Base-by-base conservation (phyloP, 2,329 filamentous ascomycete genomes). In the Zymoseptoria pseudotritici region DNA sequence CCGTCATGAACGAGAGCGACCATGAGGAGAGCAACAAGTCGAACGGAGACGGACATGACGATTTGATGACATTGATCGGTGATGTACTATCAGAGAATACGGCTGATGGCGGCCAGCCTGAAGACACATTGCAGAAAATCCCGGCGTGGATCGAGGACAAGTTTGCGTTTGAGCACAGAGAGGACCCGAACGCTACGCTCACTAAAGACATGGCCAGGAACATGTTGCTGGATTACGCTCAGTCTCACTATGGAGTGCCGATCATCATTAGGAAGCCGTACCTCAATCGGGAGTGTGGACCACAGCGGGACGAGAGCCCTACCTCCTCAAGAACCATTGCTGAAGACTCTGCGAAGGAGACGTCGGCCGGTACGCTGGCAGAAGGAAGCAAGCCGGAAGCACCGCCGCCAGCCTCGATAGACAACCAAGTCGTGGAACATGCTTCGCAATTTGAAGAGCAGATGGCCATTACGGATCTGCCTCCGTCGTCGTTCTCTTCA, bases 221-320 rank as follows among this genome's bases (percentile, higher is more conserved):
- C 9, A 49, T 58, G 8, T 19, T 64, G 11, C 58, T 64, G 19
- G 54, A 55, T 17, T 54, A 58, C 13, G 50, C 50, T 9, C 21
- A 29, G 20, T 29, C 51, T 20, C 53, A 26, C 49, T 29, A 24
- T 8, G 22, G 10, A 20, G 50, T 26, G 5, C 51, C 42, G 50
- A 31, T 62, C 10, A 24, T 49, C 36, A 56, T 64, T 22, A n/a
- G 53, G 19, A 64, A 56, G 55, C 60, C 59, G 19, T 63, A 63
- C 19, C 8, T 61, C 20, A 26, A 53, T 13, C 10, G 50, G 31
- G 50, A n/a, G 17, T 46, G 36, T 46, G 36, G 36, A 17, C 17
- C 36, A 46, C 36, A 46, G 36, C 46, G 11, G 22, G 7, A 24
- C 22, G 26, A 22, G 4, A 5, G 20, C 13, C 20, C 2, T 26